phyloP scores from a whole-genome alignment of 1,139 yeast species.

The Candida albicans region DNA sequence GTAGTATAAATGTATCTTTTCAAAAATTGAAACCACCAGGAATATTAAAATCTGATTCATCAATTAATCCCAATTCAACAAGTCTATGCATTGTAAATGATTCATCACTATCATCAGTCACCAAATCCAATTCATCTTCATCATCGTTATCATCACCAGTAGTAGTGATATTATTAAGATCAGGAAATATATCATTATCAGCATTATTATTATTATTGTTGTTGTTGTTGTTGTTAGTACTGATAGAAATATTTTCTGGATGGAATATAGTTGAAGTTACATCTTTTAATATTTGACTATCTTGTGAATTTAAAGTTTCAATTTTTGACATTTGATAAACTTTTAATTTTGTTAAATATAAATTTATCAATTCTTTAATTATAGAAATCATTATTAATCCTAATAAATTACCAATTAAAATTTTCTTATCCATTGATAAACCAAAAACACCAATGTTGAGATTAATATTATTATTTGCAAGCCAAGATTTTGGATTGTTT shows the following conservation, averaged over 20 bases:
- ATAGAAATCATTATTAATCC: conserved; percentile 37
- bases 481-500: too few species aligned
- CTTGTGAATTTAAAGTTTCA: conserved; percentile 14
- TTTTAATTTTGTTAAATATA: conserved; percentile 30
- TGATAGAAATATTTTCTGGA: too few species aligned
- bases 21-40: neutral
- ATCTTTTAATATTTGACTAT: conserved; percentile 3
- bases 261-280: conserved; percentile 1
- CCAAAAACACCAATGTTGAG: too few species aligned
- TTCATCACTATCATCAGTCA: neutral
- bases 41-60: neutral
- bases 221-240: neutral
- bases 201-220: neutral
- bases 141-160: conserved; percentile 1
- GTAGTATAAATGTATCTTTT: too few species aligned
- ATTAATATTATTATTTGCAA: neutral
- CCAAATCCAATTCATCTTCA: neutral
- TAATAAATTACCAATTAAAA: conserved; percentile 33
- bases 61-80: neutral
- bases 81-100: neutral
- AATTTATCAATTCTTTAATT: conserved; percentile 33
- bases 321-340: conserved; percentile 25
- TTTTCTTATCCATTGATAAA: conserved; percentile 25
- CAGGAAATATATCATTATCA: neutral
- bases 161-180: neutral